A percentile compares a stretch with the other conserved stretches of the same genome.
Conservation (phyloP, 2,329 filamentous ascomycete genomes). For the Thermothelomyces thermophilus region DNA sequence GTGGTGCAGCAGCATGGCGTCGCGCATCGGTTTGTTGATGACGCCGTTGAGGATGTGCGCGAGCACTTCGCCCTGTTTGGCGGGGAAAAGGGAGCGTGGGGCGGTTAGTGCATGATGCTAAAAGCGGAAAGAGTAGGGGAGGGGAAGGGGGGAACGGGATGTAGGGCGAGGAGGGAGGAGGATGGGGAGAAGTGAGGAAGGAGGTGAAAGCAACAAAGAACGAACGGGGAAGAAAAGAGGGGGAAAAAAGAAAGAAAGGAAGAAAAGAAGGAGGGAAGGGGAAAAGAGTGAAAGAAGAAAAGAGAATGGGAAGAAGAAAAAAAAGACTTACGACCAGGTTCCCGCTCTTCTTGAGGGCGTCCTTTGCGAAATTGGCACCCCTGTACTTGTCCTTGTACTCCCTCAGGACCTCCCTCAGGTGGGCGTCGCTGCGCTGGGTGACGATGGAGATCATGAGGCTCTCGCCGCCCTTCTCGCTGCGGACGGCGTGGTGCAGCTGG, state of each 20-base stretch:
- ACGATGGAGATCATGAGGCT: slow-evolving; percentile 81
- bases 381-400: slow-evolving; percentile 65
- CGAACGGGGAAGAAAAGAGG: no score
- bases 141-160: no score
- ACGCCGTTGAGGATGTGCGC: slow-evolving; percentile 94
- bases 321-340: slow-evolving; percentile 75
- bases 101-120: background rate
- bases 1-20: slow-evolving; percentile 85
- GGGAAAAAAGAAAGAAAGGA: no score
- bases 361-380: slow-evolving; percentile 74
- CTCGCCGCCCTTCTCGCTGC: slow-evolving; percentile 75
- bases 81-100: background rate
- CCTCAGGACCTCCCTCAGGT: slow-evolving; percentile 72
- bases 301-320: background rate
- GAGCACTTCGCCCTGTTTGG: slow-evolving; percentile 69
- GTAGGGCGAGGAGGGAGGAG: no score
- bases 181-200: no score
- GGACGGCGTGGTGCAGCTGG: slow-evolving; percentile 60
- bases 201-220: no score
- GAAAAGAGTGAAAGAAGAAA: slow-evolving; percentile 1
- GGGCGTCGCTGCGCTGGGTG: slow-evolving; percentile 69
- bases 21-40: slow-evolving; percentile 90
- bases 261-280: no score
- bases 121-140: background rate
- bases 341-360: slow-evolving; percentile 79